Conservation (phyloP, 805 yeast genomes). For the Metschnikowia vanudenii region DNA sequence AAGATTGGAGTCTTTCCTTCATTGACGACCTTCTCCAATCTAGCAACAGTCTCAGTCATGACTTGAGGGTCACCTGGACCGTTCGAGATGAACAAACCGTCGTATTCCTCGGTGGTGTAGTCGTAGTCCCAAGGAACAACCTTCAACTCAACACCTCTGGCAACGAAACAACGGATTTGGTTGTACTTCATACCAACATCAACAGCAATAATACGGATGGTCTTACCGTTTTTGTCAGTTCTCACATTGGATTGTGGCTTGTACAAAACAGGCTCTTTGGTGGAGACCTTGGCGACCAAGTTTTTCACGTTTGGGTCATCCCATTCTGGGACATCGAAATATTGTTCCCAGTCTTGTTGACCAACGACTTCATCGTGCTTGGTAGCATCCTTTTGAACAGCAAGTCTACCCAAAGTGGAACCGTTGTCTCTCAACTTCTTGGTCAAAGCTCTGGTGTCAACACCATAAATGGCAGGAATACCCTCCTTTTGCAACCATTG, state of each 20-base stretch:
- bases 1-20: slow-evolving; percentile 82
- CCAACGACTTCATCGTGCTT: slow-evolving; percentile 31
- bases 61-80: slow-evolving; percentile 99
- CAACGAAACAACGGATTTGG: slow-evolving; percentile 94
- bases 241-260: slow-evolving; percentile 59
- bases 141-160: slow-evolving; percentile 91
- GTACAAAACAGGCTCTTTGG: slow-evolving; percentile 71
- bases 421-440: slow-evolving; percentile 91
- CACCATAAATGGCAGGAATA: slow-evolving; percentile 95
- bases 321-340: slow-evolving; percentile 82
- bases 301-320: slow-evolving; percentile 88
- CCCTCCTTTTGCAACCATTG: slow-evolving; percentile 90
- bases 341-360: slow-evolving; percentile 52
- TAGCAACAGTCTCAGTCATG: slow-evolving; percentile 63
- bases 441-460: slow-evolving; percentile 94
- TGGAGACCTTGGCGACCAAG: slow-evolving; percentile 88
- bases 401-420: slow-evolving; percentile 87
- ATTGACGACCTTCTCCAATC: slow-evolving; percentile 55
- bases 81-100: slow-evolving; percentile 93
- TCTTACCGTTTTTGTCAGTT: slow-evolving; percentile 68
- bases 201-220: slow-evolving; percentile 79
- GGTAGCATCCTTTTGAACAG: slow-evolving; percentile 50
- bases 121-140: slow-evolving; percentile 97
- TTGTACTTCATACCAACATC: slow-evolving; percentile 98
- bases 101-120: slow-evolving; percentile 75